Evolutionary conservation across 441 rosid species (phyloP).

Genomic region (Jatropha multifida): DNA sequence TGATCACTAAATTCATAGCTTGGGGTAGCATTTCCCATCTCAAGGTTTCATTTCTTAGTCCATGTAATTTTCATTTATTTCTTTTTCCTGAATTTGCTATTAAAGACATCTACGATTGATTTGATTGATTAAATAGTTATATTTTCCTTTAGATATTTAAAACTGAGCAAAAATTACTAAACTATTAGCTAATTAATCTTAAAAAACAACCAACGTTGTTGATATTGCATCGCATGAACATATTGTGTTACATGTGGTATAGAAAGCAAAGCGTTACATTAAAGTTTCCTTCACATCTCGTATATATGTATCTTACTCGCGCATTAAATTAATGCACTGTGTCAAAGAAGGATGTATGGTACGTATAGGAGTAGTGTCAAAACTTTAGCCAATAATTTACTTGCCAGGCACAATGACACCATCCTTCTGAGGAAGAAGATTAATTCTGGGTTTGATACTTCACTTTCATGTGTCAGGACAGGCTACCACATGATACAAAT

Average conservation of each 20-base stretch:
- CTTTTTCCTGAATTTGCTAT: constrained; percentile 1
- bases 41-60: constrained; percentile 20
- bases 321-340: neutral
- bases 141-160: too few species aligned
- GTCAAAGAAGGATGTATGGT: constrained; percentile 2
- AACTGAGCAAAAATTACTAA: too few species aligned
- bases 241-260: neutral
- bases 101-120: neutral
- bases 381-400: constrained; percentile 1
- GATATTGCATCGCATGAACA: neutral
- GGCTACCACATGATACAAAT: constrained; percentile 6
- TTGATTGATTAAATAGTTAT: too few species aligned
- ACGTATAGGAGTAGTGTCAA: neutral
- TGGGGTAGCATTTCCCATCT: constrained; percentile 18
- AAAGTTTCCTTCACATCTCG: constrained; percentile 9
- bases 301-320: neutral
- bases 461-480: constrained; percentile 21
- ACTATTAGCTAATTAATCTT: too few species aligned
- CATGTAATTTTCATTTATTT: neutral
- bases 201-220: too few species aligned
- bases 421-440: neutral
- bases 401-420: neutral
- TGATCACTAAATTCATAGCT: neutral
- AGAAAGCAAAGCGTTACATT: neutral
- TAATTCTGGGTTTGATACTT: neutral